Evolutionary conservation across 208 protist species (phyloP).

Genomic region (Sergeia podlipaevii): DNA sequence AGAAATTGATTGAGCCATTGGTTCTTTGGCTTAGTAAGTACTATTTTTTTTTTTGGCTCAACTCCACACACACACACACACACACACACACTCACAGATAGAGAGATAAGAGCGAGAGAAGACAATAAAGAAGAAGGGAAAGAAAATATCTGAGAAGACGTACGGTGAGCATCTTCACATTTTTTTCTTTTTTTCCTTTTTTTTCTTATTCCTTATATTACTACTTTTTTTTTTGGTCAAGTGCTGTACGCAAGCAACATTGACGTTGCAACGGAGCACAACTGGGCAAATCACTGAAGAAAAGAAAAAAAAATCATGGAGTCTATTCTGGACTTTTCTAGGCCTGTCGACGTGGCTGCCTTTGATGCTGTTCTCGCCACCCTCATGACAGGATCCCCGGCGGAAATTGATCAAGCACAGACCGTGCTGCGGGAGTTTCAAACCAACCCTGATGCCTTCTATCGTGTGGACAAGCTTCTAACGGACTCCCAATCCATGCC

Average conservation of each 20-base stretch:
- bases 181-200: conserved; percentile 2
- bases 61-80: too few species aligned
- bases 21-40: too few species aligned
- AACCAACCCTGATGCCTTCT: conserved; percentile 90
- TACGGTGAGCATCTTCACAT: neutral
- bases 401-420: conserved; percentile 74
- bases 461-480: conserved; percentile 90
- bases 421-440: conserved; percentile 90
- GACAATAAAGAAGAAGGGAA: too few species aligned
- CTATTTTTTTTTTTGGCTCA: too few species aligned
- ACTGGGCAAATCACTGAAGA: neutral
- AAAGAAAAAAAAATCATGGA: conserved; percentile 39
- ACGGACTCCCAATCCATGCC: conserved; percentile 48
- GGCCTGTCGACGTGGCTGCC: conserved; percentile 60
- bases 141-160: neutral
- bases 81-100: too few species aligned
- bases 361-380: conserved; percentile 65
- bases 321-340: conserved; percentile 58
- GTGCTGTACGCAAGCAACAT: too few species aligned
- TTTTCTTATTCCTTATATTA: neutral
- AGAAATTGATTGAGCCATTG: too few species aligned
- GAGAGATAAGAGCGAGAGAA: too few species aligned
- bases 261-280: too few species aligned
- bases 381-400: conserved; percentile 45
- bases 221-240: neutral